Evolutionary conservation across 345 rosid species (phyloP), one percentile per base, ranked within the genome.

Genomic region (Capsella bursapastoris): DNA sequence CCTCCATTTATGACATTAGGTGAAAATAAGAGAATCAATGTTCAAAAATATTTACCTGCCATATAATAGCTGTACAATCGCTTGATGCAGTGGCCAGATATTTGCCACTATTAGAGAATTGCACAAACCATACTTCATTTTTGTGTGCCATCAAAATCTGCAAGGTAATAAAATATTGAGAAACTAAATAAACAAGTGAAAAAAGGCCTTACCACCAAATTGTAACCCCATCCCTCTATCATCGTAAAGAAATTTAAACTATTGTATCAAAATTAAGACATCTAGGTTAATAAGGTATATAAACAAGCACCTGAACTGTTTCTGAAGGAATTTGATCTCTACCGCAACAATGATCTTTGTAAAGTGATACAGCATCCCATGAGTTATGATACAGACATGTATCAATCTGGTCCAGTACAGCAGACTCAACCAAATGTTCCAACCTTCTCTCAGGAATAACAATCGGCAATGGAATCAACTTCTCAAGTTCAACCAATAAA

Each of bases 91-190:
- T 91, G 40, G 97, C 97, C 71, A 94, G 77, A 83, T 85, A 88
- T 73, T 91, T 83, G 49, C 97, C 97, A 55, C 73, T 83, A 58
- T 85, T 84, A 28, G 97, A 94, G 76, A 94, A 94, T 68, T 94
- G 97, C 38, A 94, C 90, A 71, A 89, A 91, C 96, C 96, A 91
- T 47, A 94, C 98, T 82, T 91, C 96, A 83, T 94, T 85, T 62
- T 83, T 84, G 79, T 94, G 96, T 25, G 83, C 91, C 53, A 84
- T 81, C 86, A 93, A 83, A 73, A 89, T 83, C 97, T 93, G 87
- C 83, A 83, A 82, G 64, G 78, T 41, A 57, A 49, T 10, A 49
- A 48, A 32, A 48, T 38, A 48, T 29, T 28, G 29, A 56, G 55
- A 77, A 56, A 70, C 61, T 31, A 38, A 38, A 48, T 28, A 40